phyloP scores from a whole-genome alignment of 2,329 filamentous ascomycete genomes.

The Dactylellina cionopaga region DNA sequence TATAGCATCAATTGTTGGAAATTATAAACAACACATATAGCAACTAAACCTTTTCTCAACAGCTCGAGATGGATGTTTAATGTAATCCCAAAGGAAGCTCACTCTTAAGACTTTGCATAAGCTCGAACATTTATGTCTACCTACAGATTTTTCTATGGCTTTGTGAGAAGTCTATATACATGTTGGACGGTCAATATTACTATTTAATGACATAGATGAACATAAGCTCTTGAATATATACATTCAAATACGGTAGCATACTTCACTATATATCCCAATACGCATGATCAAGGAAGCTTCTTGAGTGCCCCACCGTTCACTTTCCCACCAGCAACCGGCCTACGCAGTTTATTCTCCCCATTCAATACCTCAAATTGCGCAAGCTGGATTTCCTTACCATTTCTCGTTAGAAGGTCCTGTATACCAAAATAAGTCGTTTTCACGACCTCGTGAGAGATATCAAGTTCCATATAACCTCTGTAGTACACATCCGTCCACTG shows the following conservation, averaged over 20 bases:
- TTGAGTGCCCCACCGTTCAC: slow-evolving; percentile 62
- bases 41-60: too few species aligned
- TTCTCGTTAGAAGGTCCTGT: slow-evolving; percentile 70
- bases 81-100: too few species aligned
- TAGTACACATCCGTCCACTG: slow-evolving; percentile 80
- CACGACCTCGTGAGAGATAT: slow-evolving; percentile 68
- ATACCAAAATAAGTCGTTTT: slow-evolving; percentile 73
- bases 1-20: too few species aligned
- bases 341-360: slow-evolving; percentile 69
- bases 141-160: too few species aligned
- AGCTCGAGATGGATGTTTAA: too few species aligned
- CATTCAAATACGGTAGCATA: too few species aligned
- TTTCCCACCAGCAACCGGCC: slow-evolving; percentile 64
- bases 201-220: too few species aligned
- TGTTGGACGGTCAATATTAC: too few species aligned
- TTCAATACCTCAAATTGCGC: slow-evolving; percentile 75
- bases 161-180: too few species aligned
- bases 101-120: too few species aligned
- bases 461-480: slow-evolving; percentile 76
- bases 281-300: slow-evolving; percentile 13
- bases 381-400: slow-evolving; percentile 72
- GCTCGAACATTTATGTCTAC: too few species aligned
- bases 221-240: too few species aligned
- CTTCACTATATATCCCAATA: background rate
- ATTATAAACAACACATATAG: slow-evolving; percentile 19